Conservation (phyloP, 148 eudicot species). For the Rhododendron kiyosumense region DNA sequence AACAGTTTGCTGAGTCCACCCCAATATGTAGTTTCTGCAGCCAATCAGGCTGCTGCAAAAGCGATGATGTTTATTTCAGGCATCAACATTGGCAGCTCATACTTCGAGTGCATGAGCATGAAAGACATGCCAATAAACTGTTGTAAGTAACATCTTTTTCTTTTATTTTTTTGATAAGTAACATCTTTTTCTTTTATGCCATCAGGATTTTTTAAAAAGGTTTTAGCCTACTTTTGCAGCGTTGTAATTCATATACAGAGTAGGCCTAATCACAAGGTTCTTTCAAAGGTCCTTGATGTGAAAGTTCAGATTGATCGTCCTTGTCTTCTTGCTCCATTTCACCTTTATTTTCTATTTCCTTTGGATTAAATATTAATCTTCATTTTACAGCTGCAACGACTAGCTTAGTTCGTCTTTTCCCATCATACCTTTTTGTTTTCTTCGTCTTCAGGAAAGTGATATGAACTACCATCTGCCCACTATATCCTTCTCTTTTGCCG, state of each 20-base stretch:
- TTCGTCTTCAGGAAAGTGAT: neutral
- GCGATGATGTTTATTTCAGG: conserved; percentile 79
- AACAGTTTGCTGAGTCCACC: conserved; percentile 76
- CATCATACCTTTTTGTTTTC: neutral
- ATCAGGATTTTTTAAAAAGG: too few relatives aligned
- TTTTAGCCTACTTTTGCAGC: neutral
- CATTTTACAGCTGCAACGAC: neutral
- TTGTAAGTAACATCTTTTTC: conserved; percentile 46
- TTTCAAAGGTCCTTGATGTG: neutral
- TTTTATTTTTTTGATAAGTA: conserved; percentile 32
- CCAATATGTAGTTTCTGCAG: conserved; percentile 55
- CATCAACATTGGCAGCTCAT: conserved; percentile 45
- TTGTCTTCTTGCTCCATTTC: neutral
- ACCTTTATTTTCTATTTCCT: neutral
- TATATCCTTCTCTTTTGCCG: neutral
- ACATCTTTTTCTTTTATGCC: neutral
- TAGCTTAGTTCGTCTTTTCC: neutral
- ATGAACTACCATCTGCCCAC: neutral
- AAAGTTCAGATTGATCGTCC: neutral
- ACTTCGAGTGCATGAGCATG: conserved; percentile 61
- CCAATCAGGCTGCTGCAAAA: conserved; percentile 90
- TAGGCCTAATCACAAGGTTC: neutral
- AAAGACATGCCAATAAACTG: conserved; percentile 61
- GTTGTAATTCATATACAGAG: neutral
- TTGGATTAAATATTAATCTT: neutral